Conservation (phyloP, 2,329 filamentous ascomycete genomes). For the Penicillium fuscoglaucum region DNA sequence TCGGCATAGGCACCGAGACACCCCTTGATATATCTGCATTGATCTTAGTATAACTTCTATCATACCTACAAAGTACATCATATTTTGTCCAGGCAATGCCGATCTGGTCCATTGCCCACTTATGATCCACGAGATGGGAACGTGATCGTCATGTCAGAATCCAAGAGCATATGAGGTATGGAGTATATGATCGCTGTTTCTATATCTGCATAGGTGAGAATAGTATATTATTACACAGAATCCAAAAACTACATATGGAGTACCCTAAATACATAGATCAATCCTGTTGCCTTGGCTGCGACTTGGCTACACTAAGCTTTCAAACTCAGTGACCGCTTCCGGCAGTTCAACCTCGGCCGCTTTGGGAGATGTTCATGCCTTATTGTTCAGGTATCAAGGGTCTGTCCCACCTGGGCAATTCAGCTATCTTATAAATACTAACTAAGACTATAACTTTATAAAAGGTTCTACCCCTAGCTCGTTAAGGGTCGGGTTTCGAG, state of each 20-base stretch:
- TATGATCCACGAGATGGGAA: slow-evolving; percentile 4
- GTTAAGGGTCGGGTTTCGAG: too few species aligned
- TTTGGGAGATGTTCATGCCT: not conserved
- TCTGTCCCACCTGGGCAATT: too few species aligned
- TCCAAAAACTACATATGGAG: not conserved
- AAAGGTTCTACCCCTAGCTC: too few species aligned
- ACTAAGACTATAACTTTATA: too few species aligned
- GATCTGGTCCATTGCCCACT: not conserved
- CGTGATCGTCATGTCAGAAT: slow-evolving; percentile 1
- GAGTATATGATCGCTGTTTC: not conserved
- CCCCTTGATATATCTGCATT: slow-evolving; percentile 4
- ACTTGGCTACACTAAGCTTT: not conserved
- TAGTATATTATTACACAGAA: not conserved
- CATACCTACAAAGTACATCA: not conserved
- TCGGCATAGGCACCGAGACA: slow-evolving; percentile 1
- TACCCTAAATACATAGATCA: not conserved
- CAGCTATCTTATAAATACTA: too few species aligned
- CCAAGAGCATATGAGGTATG: not conserved
- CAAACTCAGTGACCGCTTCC: not conserved
- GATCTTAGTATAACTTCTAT: not conserved
- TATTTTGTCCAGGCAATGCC: not conserved
- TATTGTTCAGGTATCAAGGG: not conserved
- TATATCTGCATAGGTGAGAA: not conserved
- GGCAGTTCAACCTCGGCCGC: not conserved
- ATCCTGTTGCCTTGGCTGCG: not conserved